These are phyloP conservation scores for Dictyostelium brefeldianum DNA, from an alignment of 78 protist species.

Conservation along the genomic window DNA sequence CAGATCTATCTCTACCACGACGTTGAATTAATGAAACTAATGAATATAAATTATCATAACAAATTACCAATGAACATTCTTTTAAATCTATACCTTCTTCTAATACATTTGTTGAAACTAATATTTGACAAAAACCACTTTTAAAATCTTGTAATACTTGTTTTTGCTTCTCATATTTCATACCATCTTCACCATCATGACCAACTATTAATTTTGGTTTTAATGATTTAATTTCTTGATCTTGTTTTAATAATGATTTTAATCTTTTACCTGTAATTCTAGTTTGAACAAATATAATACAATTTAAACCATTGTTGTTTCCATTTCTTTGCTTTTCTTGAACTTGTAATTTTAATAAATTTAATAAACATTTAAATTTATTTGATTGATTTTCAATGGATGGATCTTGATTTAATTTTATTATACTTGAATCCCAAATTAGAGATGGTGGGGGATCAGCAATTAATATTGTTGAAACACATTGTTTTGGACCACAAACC, in stretches of 20 bases:
- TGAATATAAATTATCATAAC: conserved; percentile 26
- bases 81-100: conserved; percentile 85
- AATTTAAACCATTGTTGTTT: not conserved
- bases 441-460: no score
- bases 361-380: not conserved
- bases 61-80: conserved; percentile 38
- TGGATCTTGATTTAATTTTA: no score
- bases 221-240: not conserved
- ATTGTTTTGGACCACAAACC: not conserved
- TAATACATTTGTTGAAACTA: conserved; percentile 71
- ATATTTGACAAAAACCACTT: conserved; percentile 8
- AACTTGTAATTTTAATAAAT: not conserved
- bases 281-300: conserved; percentile 26
- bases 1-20: conserved; percentile 58
- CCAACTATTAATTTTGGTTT: conserved; percentile 30
- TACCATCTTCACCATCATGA: conserved; percentile 40
- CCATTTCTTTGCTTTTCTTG: not conserved
- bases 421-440: no score
- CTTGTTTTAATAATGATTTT: not conserved
- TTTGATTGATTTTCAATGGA: not conserved
- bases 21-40: conserved; percentile 48
- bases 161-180: conserved; percentile 24
- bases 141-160: conserved; percentile 22
- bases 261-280: not conserved
- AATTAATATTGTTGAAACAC: not conserved